Percentiles rank a stretch among this genome's conserved stretches.
Conservation (phyloP, 768 basidiomycete species). For the Auricularia sp. region DNA sequence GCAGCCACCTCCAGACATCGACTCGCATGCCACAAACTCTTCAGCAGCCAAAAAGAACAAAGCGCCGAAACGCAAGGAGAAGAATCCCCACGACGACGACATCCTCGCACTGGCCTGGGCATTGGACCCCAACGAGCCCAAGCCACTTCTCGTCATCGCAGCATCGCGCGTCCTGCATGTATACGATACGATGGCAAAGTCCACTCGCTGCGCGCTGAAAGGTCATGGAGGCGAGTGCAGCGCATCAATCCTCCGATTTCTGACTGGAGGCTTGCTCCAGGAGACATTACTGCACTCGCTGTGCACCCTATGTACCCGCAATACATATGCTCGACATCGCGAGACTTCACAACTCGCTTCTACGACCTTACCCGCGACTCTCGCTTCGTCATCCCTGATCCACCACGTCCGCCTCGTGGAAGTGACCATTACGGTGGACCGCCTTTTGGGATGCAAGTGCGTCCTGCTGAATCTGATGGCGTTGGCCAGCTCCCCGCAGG, state of each 20-base stretch:
- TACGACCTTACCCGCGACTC: constrained; percentile 43
- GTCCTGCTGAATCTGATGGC: constrained; percentile 1
- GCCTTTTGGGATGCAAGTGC: constrained; percentile 56
- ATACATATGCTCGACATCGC: constrained; percentile 60
- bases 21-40: no score
- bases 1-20: background rate
- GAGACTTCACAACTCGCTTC: constrained; percentile 60
- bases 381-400: constrained; percentile 27
- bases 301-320: constrained; percentile 52
- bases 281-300: constrained; percentile 53
- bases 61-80: background rate
- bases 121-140: constrained; percentile 18
- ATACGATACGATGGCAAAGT: constrained; percentile 34
- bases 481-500: constrained; percentile 19
- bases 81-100: constrained; percentile 16
- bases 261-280: background rate
- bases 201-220: constrained; percentile 40
- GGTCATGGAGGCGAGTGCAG: constrained; percentile 59
- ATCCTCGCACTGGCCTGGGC: constrained; percentile 7
- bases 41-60: no score
- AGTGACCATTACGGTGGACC: constrained; percentile 46
- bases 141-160: constrained; percentile 55
- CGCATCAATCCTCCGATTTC: background rate
- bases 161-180: constrained; percentile 46
- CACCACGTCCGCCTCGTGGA: constrained; percentile 44